phyloP scores from a whole-genome alignment of 495 filamentous ascomycete genomes.

The Lasiosphaeris hirsuta region DNA sequence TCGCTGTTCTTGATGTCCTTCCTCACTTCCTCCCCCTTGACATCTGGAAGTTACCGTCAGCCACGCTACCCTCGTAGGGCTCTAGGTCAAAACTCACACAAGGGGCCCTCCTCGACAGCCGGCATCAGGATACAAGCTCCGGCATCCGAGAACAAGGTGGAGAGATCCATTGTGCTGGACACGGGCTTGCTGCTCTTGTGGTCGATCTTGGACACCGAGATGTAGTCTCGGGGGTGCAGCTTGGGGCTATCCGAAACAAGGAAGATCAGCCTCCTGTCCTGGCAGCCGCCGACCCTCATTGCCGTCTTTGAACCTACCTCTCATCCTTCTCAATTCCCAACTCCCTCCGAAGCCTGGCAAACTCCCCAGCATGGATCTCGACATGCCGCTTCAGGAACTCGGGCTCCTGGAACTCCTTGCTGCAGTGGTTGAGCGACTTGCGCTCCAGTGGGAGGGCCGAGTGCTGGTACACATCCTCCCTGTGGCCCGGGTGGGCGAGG shows the following conservation, averaged over 20 bases:
- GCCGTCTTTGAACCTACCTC: constrained; percentile 2
- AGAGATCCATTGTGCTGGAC: constrained; percentile 45
- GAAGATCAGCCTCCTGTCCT: background rate
- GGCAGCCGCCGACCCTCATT: background rate
- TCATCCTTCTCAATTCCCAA: constrained; percentile 19
- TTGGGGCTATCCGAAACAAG: constrained; percentile 11
- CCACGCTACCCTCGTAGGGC: background rate
- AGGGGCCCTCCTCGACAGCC: constrained; percentile 55
- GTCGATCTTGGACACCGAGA: constrained; percentile 29
- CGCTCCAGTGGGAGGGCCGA: constrained; percentile 26
- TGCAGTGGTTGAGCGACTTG: constrained; percentile 32
- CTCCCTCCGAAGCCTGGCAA: constrained; percentile 18
- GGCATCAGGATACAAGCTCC: constrained; percentile 56
- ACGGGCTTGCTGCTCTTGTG: constrained; percentile 58
- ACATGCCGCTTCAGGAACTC: constrained; percentile 30
- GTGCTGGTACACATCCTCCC: constrained; percentile 24
- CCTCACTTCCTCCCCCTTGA: constrained; percentile 46
- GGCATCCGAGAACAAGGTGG: constrained; percentile 50
- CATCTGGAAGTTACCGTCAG: constrained; percentile 29
- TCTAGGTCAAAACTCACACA: constrained; percentile 40
- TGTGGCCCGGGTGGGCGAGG: constrained; percentile 29
- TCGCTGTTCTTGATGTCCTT: constrained; percentile 53
- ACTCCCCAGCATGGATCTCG: constrained; percentile 30
- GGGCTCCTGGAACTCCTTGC: constrained; percentile 23
- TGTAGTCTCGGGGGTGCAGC: constrained; percentile 27